phyloP scores from a whole-genome alignment of 2,329 filamentous ascomycete genomes.

The Cladophialophora yegresii region DNA sequence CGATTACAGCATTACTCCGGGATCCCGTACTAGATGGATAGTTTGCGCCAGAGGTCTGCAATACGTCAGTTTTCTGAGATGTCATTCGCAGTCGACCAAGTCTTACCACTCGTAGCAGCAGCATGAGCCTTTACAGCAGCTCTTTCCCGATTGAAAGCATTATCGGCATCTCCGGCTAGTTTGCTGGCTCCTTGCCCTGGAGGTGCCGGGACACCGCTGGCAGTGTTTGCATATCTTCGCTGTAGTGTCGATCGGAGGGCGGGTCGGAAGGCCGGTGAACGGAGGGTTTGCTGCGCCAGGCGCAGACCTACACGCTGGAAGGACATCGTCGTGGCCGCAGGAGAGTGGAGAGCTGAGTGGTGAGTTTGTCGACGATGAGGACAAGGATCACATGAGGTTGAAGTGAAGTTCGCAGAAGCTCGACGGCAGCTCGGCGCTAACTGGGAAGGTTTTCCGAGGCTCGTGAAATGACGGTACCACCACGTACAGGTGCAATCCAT shows the following conservation, averaged over 20 bases:
- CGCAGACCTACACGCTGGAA: constrained; percentile 64
- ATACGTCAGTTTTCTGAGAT: not conserved
- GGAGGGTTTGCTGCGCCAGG: constrained; percentile 64
- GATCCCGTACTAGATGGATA: constrained; percentile 82
- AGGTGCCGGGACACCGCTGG: constrained; percentile 42
- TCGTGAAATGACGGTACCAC: constrained; percentile 3
- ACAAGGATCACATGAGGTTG: constrained; percentile 1
- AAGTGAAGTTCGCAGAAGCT: constrained; percentile 10
- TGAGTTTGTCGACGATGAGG: constrained; percentile 4
- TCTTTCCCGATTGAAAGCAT: constrained; percentile 91
- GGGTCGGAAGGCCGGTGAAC: constrained; percentile 57
- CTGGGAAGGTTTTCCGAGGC: not conserved
- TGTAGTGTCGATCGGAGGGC: constrained; percentile 61
- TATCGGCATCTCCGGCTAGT: constrained; percentile 69
- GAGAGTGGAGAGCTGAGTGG: constrained; percentile 27
- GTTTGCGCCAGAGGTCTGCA: constrained; percentile 89
- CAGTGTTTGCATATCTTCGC: constrained; percentile 64
- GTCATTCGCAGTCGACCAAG: constrained; percentile 15
- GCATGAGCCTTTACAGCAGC: constrained; percentile 89
- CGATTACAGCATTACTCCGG: not conserved
- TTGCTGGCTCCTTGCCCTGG: constrained; percentile 38
- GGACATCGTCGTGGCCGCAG: constrained; percentile 58
- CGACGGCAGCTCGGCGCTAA: not conserved
- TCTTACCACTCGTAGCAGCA: constrained; percentile 72
- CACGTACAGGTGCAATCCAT: not conserved